Base-by-base conservation (phyloP, 202 grass and related monocot genomes). In the Zoysia matrella region DNA sequence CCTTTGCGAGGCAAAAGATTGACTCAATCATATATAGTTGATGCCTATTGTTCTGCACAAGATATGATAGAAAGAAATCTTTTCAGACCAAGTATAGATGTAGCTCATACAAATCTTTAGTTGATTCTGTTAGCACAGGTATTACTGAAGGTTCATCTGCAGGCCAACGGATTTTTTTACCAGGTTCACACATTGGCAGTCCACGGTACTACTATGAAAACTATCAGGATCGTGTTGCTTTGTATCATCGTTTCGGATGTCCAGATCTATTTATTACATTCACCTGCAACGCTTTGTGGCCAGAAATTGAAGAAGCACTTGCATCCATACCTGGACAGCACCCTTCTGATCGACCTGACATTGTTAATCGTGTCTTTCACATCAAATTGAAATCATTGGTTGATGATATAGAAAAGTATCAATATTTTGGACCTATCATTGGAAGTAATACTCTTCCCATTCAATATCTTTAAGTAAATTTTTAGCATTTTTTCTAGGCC, bases 181-280 rank as follows among this genome's bases (percentile, higher is more conserved):
- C 69, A 12, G 2, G 0, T 3, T 22, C 69, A 3, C 14, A 7
- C 40, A 0, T 7, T 14, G 22, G 18, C 3, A 11, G 49, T 0
- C 49, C 69, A 53, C 4, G 48, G 0, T 72, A 8, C 0, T 72
- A 40, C 2, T 72, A 72, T 9, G 48, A 72, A 40, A 72, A 53
- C 40, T 79, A 68, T 1, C 42, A 36, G 13, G 63, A 79, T 11
- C 68, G 52, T 47, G 51, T 79, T 1, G 76, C 76, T 12, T 2
- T 68, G 7, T 79, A 48, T 13, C 9, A 15, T 0, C 12, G 11
- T 45, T 79, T 46, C 56, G 62, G 76, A 0, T 79, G 63, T 6
- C 76, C 49, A 0, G 52, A 69, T 39, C 11, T 77, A 6, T 65
- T 77, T 11, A 48, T 77, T 46, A 77, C 46, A 0, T 77, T 77